phyloP scores from a whole-genome alignment of 2,329 filamentous ascomycete genomes.

The Ophiostoma quercus region DNA sequence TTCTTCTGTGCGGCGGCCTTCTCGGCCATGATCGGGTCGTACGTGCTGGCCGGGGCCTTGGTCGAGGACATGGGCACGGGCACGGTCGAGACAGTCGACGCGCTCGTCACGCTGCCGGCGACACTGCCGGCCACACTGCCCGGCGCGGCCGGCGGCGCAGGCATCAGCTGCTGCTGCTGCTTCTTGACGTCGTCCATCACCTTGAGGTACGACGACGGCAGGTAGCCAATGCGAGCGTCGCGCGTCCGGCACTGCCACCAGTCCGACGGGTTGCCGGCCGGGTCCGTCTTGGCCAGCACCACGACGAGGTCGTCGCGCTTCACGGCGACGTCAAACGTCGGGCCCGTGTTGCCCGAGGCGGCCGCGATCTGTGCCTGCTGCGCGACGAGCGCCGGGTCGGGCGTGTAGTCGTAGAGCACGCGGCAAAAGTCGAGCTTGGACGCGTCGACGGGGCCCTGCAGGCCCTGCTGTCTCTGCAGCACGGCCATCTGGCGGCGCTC shows the following conservation, averaged over 20 bases:
- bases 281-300: slow-evolving; percentile 86
- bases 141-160: slow-evolving; percentile 28
- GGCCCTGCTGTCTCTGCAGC: slow-evolving; percentile 47
- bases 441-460: slow-evolving; percentile 65
- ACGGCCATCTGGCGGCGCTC: slow-evolving; percentile 54
- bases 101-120: slow-evolving; percentile 43
- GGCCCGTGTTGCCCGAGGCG: slow-evolving; percentile 37
- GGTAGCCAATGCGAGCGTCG: slow-evolving; percentile 84
- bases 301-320: slow-evolving; percentile 95
- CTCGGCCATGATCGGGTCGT: slow-evolving; percentile 26
- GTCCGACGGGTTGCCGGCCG: slow-evolving; percentile 83
- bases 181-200: not conserved
- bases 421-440: slow-evolving; percentile 95
- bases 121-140: slow-evolving; percentile 47
- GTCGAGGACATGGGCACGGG: slow-evolving; percentile 28
- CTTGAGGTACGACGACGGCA: slow-evolving; percentile 81
- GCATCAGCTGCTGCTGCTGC: slow-evolving; percentile 17
- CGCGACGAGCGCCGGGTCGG: slow-evolving; percentile 39
- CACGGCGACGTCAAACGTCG: slow-evolving; percentile 81
- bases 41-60: not conserved
- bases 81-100: slow-evolving; percentile 1
- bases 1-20: slow-evolving; percentile 26
- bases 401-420: slow-evolving; percentile 87
- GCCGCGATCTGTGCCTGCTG: slow-evolving; percentile 16
- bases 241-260: slow-evolving; percentile 96